Conservation (phyloP, 768 basidiomycete species). For the Leccinum fibrillosum region DNA sequence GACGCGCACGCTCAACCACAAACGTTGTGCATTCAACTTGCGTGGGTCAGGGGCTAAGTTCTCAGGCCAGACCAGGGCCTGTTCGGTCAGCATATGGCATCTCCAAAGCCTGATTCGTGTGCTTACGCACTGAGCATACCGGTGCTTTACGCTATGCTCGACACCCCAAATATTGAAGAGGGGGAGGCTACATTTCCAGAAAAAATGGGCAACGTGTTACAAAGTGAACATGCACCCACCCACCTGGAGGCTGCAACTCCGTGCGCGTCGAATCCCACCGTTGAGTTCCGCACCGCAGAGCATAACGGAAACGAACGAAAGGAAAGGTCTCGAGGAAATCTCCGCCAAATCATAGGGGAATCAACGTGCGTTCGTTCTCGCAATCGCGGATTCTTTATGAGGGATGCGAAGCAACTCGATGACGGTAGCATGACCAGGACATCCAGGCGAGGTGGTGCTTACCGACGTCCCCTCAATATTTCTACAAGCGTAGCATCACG, state of each 20-base stretch:
- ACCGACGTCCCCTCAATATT: constrained; percentile 22
- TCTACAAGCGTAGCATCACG: constrained; percentile 25
- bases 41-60: constrained; percentile 28
- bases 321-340: constrained; percentile 16
- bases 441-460: constrained; percentile 18
- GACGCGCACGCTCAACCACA: background rate
- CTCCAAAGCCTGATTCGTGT: constrained; percentile 16
- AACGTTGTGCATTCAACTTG: constrained; percentile 7
- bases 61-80: background rate
- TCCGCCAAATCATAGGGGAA: constrained; percentile 21
- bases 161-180: constrained; percentile 10
- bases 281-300: constrained; percentile 20
- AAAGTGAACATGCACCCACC: constrained; percentile 22
- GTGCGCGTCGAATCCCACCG: constrained; percentile 16
- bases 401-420: constrained; percentile 13
- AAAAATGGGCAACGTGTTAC: constrained; percentile 26
- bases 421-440: constrained; percentile 4
- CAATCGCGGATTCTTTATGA: constrained; percentile 24
- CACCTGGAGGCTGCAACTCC: constrained; percentile 20
- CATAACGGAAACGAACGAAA: constrained; percentile 17
- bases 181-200: constrained; percentile 18
- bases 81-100: constrained; percentile 11
- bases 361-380: constrained; percentile 15
- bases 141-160: constrained; percentile 20
- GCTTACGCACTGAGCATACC: constrained; percentile 11